Base-by-base conservation (phyloP, 441 rosid species). In the California macrophylla region DNA sequence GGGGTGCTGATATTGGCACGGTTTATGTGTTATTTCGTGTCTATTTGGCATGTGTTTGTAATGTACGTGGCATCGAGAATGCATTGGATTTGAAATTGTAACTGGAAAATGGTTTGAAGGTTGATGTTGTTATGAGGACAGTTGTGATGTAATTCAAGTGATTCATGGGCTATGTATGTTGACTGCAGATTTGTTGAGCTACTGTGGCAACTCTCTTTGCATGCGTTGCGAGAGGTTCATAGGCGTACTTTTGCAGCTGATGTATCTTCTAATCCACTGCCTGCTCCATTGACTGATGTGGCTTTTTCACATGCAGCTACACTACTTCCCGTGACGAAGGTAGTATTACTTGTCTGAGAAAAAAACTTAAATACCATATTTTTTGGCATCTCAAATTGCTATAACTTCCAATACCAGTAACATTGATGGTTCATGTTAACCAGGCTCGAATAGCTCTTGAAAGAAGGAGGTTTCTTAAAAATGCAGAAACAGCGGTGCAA, bases 301-400 rank as follows among this genome's bases (percentile, higher is more conserved):
- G 93, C 99, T 25, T 95, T 92, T 81, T 92, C 97, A 71, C 98
- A 95, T 82, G 98, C 99, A 71, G 95, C 99, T 72, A 87, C 99
- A 13, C 81, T 95, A 67, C 97, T 95, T 80, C 98, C 98, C 15
- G 90, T 95, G 58, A 92, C 99, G 24, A 95, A 89, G 95, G 99
- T 94, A 79, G 66, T 73, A 0, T 26, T 24, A 42, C 40, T 20
- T 7, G 28, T 58, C 29, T 23, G 63, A 58, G 64, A 58, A 23
- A 20, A 54, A 21, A 58, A 23, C 16, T 67, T 13, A 62, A 32
- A 25, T n/a, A 24, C n/a, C 58, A 12, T 60, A 26, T 38, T 16
- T n/a, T 15, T 56, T 29, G 68, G 24, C 32, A 30, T 12, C 50
- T 66, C 30, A 34, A 34, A 25, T 72, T 12, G 29, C 8, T 5